These are phyloP conservation scores for Yamadazyma songkhlaensis DNA, from an alignment of 1,139 yeast species.

Conservation along the genomic window DNA sequence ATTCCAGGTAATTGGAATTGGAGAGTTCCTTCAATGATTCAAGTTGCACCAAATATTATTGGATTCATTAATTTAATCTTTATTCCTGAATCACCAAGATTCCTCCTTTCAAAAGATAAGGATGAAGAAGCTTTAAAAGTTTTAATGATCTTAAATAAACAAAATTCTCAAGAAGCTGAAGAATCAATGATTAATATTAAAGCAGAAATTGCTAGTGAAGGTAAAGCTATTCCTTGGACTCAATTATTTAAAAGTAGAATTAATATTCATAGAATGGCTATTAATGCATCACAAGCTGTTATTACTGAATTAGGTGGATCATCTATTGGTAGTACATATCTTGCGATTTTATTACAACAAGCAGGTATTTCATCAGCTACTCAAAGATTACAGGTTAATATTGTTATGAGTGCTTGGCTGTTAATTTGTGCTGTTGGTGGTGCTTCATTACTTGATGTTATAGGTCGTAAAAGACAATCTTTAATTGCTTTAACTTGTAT, in stretches of 20 bases:
- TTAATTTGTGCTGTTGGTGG: slow-evolving; percentile 13
- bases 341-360: slow-evolving; percentile 12
- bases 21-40: slow-evolving; percentile 18
- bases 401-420: slow-evolving; percentile 14
- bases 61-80: slow-evolving; percentile 12
- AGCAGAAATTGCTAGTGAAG: slow-evolving; percentile 2
- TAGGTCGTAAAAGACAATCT: slow-evolving; percentile 14
- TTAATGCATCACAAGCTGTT: slow-evolving; percentile 13
- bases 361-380: slow-evolving; percentile 12
- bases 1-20: slow-evolving; percentile 16
- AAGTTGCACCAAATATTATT: slow-evolving; percentile 11
- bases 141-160: slow-evolving; percentile 8
- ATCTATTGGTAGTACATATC: slow-evolving; percentile 15
- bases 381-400: slow-evolving; percentile 12
- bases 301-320: slow-evolving; percentile 18
- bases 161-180: slow-evolving; percentile 4
- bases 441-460: slow-evolving; percentile 9
- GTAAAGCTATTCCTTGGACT: slow-evolving; percentile 10
- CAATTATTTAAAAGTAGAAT: slow-evolving; percentile 10
- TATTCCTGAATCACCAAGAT: slow-evolving; percentile 17
- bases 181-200: slow-evolving; percentile 6
- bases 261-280: slow-evolving; percentile 11
- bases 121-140: slow-evolving; percentile 11
- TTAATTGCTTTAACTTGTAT: slow-evolving; percentile 11
- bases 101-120: slow-evolving; percentile 11